Evolutionary conservation across 108 stramenopile species (phyloP).

Genomic region (Nannochloropsis gaditana): DNA sequence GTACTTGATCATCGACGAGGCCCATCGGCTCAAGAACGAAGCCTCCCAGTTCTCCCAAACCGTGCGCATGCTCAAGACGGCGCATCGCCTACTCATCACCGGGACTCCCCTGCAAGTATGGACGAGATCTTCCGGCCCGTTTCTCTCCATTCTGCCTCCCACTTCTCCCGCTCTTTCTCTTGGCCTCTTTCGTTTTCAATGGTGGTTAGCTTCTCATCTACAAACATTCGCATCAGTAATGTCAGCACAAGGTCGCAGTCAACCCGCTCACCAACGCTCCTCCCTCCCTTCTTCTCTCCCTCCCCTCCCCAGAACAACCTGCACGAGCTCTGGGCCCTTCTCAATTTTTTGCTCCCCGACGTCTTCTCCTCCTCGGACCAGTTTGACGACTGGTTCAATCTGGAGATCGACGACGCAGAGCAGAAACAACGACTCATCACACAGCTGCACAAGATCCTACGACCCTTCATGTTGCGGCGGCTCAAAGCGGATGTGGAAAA

Average conservation of each 20-base stretch:
- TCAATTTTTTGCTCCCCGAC: slow-evolving; percentile 94
- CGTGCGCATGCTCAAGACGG: slow-evolving; percentile 74
- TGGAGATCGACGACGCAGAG: slow-evolving; percentile 62
- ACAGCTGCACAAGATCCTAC: slow-evolving; percentile 92
- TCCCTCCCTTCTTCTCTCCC: background rate
- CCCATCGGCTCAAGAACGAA: slow-evolving; percentile 95
- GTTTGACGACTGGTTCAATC: slow-evolving; percentile 80
- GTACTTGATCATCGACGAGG: slow-evolving; percentile 96
- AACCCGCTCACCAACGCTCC: no score
- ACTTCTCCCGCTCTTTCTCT: background rate
- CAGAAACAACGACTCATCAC: slow-evolving; percentile 86
- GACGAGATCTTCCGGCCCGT: background rate
- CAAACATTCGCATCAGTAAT: slow-evolving; percentile 12
- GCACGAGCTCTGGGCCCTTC: slow-evolving; percentile 87
- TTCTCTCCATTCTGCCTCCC: background rate
- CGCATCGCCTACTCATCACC: slow-evolving; percentile 85
- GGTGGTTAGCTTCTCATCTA: slow-evolving; percentile 30
- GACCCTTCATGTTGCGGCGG: slow-evolving; percentile 96
- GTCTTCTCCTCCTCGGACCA: slow-evolving; percentile 72
- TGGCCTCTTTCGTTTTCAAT: slow-evolving; percentile 18
- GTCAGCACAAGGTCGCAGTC: no score
- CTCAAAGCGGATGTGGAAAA: slow-evolving; percentile 89
- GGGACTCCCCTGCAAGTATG: slow-evolving; percentile 90
- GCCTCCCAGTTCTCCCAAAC: slow-evolving; percentile 63
- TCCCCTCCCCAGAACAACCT: slow-evolving; percentile 78